A percentile compares a stretch with the other conserved stretches of the same genome.
Conservation (phyloP, 2,329 filamentous ascomycete genomes). For the Penicillium janthinellum region DNA sequence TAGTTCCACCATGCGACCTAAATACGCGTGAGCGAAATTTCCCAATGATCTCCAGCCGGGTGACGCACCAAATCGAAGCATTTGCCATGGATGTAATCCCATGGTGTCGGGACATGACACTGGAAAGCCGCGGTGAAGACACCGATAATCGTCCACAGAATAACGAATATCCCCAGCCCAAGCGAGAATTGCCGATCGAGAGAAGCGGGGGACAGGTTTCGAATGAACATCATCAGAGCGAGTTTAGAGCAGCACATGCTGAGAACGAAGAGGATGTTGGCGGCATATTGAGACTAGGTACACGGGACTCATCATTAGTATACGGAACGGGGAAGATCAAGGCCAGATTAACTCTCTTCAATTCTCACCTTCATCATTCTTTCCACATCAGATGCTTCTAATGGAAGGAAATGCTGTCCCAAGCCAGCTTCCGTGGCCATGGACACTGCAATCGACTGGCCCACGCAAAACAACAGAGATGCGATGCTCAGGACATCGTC, state of each 20-base stretch:
- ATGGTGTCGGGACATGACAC: slow-evolving; percentile 21
- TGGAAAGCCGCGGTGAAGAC: slow-evolving; percentile 24
- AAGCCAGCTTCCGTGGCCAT: slow-evolving; percentile 27
- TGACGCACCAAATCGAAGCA: slow-evolving; percentile 25
- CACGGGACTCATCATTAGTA: neutral
- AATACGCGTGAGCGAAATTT: neutral
- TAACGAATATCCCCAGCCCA: slow-evolving; percentile 14
- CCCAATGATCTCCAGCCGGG: too few relatives aligned
- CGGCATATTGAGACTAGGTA: slow-evolving; percentile 26
- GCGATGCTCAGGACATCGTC: slow-evolving; percentile 28
- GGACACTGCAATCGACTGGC: slow-evolving; percentile 26
- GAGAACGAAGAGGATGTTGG: slow-evolving; percentile 26
- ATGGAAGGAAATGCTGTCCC: slow-evolving; percentile 21
- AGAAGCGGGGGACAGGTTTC: slow-evolving; percentile 24
- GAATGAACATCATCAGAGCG: slow-evolving; percentile 29
- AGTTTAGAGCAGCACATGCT: slow-evolving; percentile 29
- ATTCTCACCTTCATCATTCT: slow-evolving; percentile 25
- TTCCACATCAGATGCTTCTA: slow-evolving; percentile 11
- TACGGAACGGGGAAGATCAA: too few relatives aligned
- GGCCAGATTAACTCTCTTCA: neutral
- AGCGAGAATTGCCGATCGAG: slow-evolving; percentile 22
- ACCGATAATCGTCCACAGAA: slow-evolving; percentile 20
- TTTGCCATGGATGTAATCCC: slow-evolving; percentile 24
- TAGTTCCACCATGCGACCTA: slow-evolving; percentile 31
- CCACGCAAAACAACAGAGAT: slow-evolving; percentile 24